phyloP scores from a whole-genome alignment of 257 asterid species.

The Solanum virginianum region DNA sequence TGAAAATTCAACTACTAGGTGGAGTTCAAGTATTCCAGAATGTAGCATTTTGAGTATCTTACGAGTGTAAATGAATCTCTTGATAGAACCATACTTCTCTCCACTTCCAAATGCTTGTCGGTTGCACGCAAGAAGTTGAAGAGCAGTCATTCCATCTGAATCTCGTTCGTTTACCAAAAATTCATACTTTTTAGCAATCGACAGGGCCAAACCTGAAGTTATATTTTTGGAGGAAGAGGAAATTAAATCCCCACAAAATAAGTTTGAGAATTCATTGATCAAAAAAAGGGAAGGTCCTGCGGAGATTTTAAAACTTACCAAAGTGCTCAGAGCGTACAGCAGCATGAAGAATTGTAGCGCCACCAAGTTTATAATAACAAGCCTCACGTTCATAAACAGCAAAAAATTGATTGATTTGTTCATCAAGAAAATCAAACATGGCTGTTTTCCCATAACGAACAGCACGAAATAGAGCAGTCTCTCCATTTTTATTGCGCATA shows the following conservation, averaged over 20 bases:
- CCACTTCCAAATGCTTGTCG: not conserved
- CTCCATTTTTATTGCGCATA: not conserved
- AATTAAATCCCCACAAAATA: not conserved
- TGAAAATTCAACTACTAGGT: not conserved
- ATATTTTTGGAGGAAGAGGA: not conserved
- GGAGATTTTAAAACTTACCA: not conserved
- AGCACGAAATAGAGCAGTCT: not conserved
- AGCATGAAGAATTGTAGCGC: slow-evolving; percentile 3
- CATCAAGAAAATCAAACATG: slow-evolving; percentile 2
- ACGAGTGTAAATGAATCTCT: slow-evolving; percentile 3
- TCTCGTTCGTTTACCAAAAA: not conserved
- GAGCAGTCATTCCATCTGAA: slow-evolving; percentile 10
- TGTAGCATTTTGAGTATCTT: not conserved
- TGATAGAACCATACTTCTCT: not conserved
- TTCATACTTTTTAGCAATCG: not conserved
- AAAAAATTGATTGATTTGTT: not conserved
- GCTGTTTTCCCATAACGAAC: not conserved
- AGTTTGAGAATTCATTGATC: not conserved
- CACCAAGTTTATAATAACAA: not conserved
- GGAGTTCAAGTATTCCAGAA: not conserved
- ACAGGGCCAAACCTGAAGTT: slow-evolving; percentile 1
- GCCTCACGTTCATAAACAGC: not conserved
- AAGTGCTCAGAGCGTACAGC: slow-evolving; percentile 4
- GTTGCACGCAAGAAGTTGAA: slow-evolving; percentile 8
- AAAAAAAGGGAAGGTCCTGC: not conserved